Evolutionary conservation across 2,329 filamentous ascomycete genomes (phyloP).

Genomic region (Coniochaeta ligniaria): DNA sequence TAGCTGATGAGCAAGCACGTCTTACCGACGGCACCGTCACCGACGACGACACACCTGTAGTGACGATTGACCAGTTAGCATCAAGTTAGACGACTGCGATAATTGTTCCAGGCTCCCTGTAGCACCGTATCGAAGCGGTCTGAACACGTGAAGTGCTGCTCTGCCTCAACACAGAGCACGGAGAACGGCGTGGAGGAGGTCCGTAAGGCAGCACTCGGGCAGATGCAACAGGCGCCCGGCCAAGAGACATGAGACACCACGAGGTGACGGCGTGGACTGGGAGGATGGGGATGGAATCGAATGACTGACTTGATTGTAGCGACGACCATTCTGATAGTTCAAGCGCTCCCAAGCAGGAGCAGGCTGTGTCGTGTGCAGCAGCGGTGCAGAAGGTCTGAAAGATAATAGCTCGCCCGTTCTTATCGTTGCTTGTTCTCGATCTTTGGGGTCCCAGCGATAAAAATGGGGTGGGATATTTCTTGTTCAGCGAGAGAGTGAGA

Average conservation of each 20-base stretch:
- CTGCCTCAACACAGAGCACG: not conserved
- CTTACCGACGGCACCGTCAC: slow-evolving; percentile 98
- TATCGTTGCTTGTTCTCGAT: not conserved
- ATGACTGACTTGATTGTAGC: slow-evolving; percentile 54
- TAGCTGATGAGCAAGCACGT: slow-evolving; percentile 98
- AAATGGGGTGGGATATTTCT: slow-evolving; percentile 1
- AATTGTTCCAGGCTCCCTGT: not conserved
- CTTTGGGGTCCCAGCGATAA: not conserved
- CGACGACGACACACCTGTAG: slow-evolving; percentile 90
- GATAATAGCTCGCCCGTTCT: slow-evolving; percentile 1
- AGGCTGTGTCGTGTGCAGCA: slow-evolving; percentile 3
- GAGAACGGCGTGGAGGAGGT: not conserved
- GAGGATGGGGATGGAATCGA: not conserved
- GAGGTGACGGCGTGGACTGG: not conserved
- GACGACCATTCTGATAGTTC: slow-evolving; percentile 42
- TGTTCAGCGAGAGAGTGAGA: not conserved
- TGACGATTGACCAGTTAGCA: not conserved
- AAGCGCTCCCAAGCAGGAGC: slow-evolving; percentile 1
- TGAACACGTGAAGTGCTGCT: not conserved
- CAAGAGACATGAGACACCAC: not conserved
- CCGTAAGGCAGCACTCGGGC: not conserved
- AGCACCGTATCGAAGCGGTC: not conserved
- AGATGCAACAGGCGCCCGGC: not conserved
- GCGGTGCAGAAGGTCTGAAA: not conserved
- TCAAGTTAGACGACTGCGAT: not conserved